phyloP scores from a whole-genome alignment of 1,284 basidiomycete species.

The Leucocoprinus gongylophorus region DNA sequence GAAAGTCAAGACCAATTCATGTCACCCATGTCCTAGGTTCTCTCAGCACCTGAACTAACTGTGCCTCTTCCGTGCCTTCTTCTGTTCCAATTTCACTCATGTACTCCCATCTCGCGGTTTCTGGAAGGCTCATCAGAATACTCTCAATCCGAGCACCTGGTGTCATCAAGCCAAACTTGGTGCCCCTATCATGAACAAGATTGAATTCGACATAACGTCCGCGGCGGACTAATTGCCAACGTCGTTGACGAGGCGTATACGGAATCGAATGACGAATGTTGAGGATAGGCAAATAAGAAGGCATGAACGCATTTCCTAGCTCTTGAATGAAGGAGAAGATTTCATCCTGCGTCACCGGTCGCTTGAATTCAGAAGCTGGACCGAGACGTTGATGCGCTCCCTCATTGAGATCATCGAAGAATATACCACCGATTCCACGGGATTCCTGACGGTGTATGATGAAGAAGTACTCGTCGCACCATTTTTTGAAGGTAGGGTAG shows the following conservation, averaged over 20 bases:
- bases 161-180: conserved; percentile 84
- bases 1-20: background rate
- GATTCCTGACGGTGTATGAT: conserved; percentile 89
- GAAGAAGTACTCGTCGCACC: conserved; percentile 98
- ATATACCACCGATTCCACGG: conserved; percentile 91
- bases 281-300: conserved; percentile 69
- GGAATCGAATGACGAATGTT: conserved; percentile 45
- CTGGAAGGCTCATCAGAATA: conserved; percentile 83
- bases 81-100: conserved; percentile 71
- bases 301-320: conserved; percentile 76
- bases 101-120: conserved; percentile 93
- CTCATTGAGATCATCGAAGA: conserved; percentile 86
- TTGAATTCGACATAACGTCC: conserved; percentile 96
- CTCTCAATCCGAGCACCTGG: conserved; percentile 91
- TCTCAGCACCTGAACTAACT: conserved; percentile 63
- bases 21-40: conserved; percentile 67
- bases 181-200: conserved; percentile 81
- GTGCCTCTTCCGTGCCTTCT: conserved; percentile 66
- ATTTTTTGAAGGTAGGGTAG: conserved; percentile 83
- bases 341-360: conserved; percentile 52
- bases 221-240: conserved; percentile 87
- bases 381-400: conserved; percentile 51
- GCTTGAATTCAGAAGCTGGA: conserved; percentile 37
- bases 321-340: conserved; percentile 73
- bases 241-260: conserved; percentile 60